These are phyloP conservation scores for Candida sp. DNA, from an alignment of 1,139 yeast genomes.

Conservation along the genomic window DNA sequence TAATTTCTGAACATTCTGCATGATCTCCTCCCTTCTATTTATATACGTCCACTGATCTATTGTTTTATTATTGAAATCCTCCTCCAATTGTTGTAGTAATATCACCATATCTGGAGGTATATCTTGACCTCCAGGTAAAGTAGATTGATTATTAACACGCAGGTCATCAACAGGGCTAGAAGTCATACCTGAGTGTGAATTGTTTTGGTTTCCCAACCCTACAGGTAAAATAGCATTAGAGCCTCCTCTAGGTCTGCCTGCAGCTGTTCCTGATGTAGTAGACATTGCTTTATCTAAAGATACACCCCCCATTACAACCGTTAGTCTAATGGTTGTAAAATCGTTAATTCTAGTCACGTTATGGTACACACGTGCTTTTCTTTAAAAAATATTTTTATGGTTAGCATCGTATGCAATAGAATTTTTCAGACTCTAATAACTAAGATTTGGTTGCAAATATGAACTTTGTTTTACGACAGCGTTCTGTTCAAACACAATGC, in stretches of 20 bases:
- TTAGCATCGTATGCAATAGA: not conserved
- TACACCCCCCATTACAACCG: too few relatives aligned
- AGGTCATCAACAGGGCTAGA: not conserved
- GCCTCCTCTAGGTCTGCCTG: not conserved
- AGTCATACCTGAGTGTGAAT: not conserved
- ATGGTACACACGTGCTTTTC: not conserved
- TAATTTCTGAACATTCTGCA: conserved; percentile 33
- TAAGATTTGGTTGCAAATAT: not conserved
- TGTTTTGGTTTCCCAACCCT: not conserved
- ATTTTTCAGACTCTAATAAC: not conserved
- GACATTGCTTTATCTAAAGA: not conserved
- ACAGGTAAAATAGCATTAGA: not conserved
- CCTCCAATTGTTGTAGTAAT: conserved; percentile 40
- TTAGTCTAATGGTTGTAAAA: too few relatives aligned
- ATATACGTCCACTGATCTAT: conserved; percentile 51
- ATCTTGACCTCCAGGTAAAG: conserved; percentile 19
- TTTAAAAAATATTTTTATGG: not conserved
- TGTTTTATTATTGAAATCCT: conserved; percentile 39
- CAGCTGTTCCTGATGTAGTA: not conserved
- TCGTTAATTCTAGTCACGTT: not conserved
- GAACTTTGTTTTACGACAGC: not conserved
- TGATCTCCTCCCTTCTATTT: conserved; percentile 44
- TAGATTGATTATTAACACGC: conserved; percentile 1
- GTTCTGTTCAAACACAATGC: not conserved
- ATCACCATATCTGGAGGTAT: conserved; percentile 48